Evolutionary conservation across 2,329 filamentous ascomycete genomes (phyloP).

Genomic region (Fusarium coffeatum): DNA sequence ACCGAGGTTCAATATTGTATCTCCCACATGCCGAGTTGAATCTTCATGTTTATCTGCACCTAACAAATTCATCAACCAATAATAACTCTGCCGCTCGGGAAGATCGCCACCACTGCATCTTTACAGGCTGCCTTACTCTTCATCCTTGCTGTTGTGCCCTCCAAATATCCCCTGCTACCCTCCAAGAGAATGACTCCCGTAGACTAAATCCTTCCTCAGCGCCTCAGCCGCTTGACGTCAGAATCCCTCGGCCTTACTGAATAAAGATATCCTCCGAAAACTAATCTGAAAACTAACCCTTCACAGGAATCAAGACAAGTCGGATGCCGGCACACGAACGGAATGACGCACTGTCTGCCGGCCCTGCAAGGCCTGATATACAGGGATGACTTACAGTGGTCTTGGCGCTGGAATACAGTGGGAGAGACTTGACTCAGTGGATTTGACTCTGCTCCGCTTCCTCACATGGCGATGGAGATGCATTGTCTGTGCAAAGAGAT

Average conservation of each 20-base stretch:
- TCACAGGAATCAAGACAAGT: not conserved
- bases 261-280: slow-evolving; percentile 10
- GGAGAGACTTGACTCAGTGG: slow-evolving; percentile 21
- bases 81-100: slow-evolving; percentile 14
- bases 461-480: slow-evolving; percentile 11
- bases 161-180: not conserved
- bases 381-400: not conserved
- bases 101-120: slow-evolving; percentile 9
- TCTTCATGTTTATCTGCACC: not conserved
- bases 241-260: slow-evolving; percentile 12
- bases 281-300: slow-evolving; percentile 37
- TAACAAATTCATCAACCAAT: slow-evolving; percentile 26
- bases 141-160: not conserved
- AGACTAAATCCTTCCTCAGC: slow-evolving; percentile 4
- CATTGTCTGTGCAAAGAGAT: not conserved
- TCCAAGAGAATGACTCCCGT: not conserved
- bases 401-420: not conserved
- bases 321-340: slow-evolving; percentile 39
- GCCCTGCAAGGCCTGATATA: slow-evolving; percentile 14
- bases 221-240: slow-evolving; percentile 41
- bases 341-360: slow-evolving; percentile 36
- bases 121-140: not conserved
- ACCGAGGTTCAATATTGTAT: not conserved
- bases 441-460: slow-evolving; percentile 10
- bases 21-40: not conserved